A percentile compares a stretch with the other conserved stretches of the same genome.
Conservation (phyloP, 371 early-diverging fungal species). For the Circinella minor region DNA sequence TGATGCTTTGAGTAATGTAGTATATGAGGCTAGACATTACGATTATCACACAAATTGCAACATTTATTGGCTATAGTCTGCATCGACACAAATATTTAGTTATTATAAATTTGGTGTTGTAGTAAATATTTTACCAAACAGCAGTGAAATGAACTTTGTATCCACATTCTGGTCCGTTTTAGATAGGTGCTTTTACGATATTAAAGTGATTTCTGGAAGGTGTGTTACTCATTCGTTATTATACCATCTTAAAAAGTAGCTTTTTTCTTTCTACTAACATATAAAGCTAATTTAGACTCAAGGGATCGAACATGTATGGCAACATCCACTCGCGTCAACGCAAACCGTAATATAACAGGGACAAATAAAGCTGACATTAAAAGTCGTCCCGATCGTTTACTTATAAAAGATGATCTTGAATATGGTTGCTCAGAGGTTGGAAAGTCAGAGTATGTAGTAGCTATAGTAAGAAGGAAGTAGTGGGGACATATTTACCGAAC, state of each 20-base stretch:
- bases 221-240: conserved; percentile 3
- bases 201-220: conserved; percentile 2
- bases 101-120: not conserved
- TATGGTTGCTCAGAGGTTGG: conserved; percentile 10
- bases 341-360: not conserved
- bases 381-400: conserved; percentile 8
- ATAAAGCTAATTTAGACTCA: not conserved
- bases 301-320: conserved; percentile 11
- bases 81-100: not conserved
- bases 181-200: conserved; percentile 15
- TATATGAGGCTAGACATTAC: conserved; percentile 5
- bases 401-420: conserved; percentile 14
- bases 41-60: not conserved
- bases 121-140: not conserved
- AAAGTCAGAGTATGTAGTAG: conserved; percentile 2
- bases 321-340: conserved; percentile 5
- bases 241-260: not conserved
- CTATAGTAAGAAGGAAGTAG: conserved; percentile 8
- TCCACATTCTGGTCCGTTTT: conserved; percentile 6
- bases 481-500: not conserved
- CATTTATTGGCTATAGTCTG: conserved; percentile 2
- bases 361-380: conserved; percentile 1
- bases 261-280: conserved; percentile 7
- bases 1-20: conserved; percentile 2
- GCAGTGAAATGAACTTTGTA: conserved; percentile 14